These are phyloP conservation scores for Dendrocalamus latiflorus DNA, from an alignment of 202 grass and related monocot genomes.

Conservation along the genomic window DNA sequence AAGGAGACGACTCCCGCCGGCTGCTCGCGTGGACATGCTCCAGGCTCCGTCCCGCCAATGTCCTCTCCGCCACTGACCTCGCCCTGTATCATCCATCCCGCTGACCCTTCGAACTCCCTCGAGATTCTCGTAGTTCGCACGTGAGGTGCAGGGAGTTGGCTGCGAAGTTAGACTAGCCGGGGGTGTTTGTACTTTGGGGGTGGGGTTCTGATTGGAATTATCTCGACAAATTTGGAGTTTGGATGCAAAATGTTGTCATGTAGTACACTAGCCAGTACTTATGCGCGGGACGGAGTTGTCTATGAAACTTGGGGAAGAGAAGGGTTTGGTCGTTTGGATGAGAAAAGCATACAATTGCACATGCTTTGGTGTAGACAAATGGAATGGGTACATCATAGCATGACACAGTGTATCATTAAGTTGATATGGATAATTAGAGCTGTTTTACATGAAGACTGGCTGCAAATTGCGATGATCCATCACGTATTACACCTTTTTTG, in stretches of 20 bases:
- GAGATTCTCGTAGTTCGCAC: background rate
- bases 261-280: too few species aligned
- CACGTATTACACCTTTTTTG: background rate
- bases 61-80: constrained; percentile 72
- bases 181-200: background rate
- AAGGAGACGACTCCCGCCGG: constrained; percentile 56
- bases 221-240: background rate
- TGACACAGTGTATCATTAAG: background rate
- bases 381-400: background rate
- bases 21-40: constrained; percentile 74
- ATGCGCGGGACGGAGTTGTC: too few species aligned
- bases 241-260: background rate
- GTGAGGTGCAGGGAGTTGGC: too few species aligned
- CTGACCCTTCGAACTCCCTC: background rate
- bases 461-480: background rate
- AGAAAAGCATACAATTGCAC: too few species aligned
- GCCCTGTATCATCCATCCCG: constrained; percentile 38
- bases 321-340: too few species aligned
- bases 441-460: background rate
- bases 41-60: constrained; percentile 73
- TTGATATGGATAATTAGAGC: background rate
- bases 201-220: background rate
- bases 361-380: too few species aligned
- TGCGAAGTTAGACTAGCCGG: background rate
- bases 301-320: too few species aligned